phyloP scores from a whole-genome alignment of 371 early-diverging fungal genomes.

The Mortierella sp. region DNA sequence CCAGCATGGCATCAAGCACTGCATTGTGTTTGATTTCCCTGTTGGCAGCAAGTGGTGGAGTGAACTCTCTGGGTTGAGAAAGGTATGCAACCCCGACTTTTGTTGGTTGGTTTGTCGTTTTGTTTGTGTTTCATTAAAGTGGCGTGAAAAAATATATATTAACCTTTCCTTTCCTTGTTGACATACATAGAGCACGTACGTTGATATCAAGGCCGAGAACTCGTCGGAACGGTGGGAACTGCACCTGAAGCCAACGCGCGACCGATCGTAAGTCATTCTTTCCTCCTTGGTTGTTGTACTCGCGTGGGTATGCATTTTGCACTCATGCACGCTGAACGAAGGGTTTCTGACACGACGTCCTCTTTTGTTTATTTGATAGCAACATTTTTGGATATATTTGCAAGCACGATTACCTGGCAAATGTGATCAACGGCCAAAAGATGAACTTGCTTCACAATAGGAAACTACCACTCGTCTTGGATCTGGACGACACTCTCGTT shows the following conservation, averaged over 20 bases:
- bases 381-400: constrained; percentile 79
- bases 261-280: constrained; percentile 65
- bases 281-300: too few relatives aligned
- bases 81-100: constrained; percentile 29
- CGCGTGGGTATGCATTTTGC: background rate
- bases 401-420: constrained; percentile 69
- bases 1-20: constrained; percentile 64
- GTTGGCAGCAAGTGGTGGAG: constrained; percentile 62
- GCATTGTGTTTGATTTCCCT: constrained; percentile 75
- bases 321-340: background rate
- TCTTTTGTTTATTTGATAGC: constrained; percentile 19
- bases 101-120: background rate
- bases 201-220: constrained; percentile 62
- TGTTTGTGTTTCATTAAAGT: background rate
- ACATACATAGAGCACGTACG: constrained; percentile 66
- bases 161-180: background rate
- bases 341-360: background rate
- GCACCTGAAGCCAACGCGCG: constrained; percentile 78
- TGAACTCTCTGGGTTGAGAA: constrained; percentile 64
- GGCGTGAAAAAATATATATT: background rate
- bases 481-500: constrained; percentile 86
- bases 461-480: constrained; percentile 80
- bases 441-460: constrained; percentile 58
- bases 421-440: constrained; percentile 57
- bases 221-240: constrained; percentile 73